Evolutionary conservation across 306 rosid species (phyloP), one percentile per base, ranked within the genome.

Genomic region (Macrotyloma uniflorum): DNA sequence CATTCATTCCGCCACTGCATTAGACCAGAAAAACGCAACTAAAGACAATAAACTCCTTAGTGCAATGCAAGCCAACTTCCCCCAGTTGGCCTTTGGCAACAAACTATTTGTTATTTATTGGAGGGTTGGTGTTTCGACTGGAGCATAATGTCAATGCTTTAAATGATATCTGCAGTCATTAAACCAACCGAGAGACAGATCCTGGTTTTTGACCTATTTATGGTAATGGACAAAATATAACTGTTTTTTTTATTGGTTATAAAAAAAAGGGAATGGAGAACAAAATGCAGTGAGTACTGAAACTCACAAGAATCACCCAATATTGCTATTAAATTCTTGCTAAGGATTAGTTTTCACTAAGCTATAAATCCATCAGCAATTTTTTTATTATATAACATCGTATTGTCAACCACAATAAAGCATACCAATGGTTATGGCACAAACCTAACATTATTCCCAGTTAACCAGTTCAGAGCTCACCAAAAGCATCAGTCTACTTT

Each of bases 401-500:
- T 18, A 19, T 36, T 8, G 49, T 28, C 70, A 59, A 77, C 30
- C 70, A 61, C 33, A 65, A 53, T 11, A 67, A 70, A 49, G 72
- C 67, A 79, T 51, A 46, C 68, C 32, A 65, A 78, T 20, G 71
- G 19, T 22, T 67, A 66, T 46, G 55, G 63, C 81, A 77, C 63
- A 80, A 70, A 71, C 53, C 24, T 70, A 80, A 46, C 20, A 61
- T 55, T 43, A 77, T 47, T 68, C 66, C 68, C 66, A 32, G 67
- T 72, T 67, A 63, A 73, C 59, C 70, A 74, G 84, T 77, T 80
- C 51, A 78, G 82, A 78, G 81, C 98, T 94, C 83, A 94, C 98
- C 98, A 94, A 82, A 88, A 94, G 89, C 95, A 88, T 92, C 85
- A 75, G 83, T 86, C 97, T 92, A 76, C 97, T 90, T 63, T 85